Percentiles rank a stretch among this genome's conserved stretches.
phyloP scores from a whole-genome alignment of 352 stramenopile genomes.

The Pythium periplocum region DNA sequence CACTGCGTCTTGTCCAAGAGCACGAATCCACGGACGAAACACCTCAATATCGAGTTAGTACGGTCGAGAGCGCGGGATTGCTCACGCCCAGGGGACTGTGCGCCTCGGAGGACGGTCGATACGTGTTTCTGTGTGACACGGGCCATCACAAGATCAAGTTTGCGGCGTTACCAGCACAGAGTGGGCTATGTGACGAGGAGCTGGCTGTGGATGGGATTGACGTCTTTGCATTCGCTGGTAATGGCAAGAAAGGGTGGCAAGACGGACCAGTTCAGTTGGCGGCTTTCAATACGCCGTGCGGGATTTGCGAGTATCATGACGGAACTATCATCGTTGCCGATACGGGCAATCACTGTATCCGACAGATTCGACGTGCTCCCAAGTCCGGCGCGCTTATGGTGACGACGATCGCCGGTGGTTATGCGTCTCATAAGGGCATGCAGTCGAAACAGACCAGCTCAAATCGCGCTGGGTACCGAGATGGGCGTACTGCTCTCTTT shows the following conservation, averaged over 20 bases:
- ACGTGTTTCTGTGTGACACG: conserved; percentile 52
- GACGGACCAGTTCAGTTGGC: conserved; percentile 33
- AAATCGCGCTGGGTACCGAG: no score
- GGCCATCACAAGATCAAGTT: conserved; percentile 52
- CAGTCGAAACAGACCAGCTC: not conserved
- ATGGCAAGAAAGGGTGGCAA: conserved; percentile 31
- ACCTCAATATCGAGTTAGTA: conserved; percentile 1
- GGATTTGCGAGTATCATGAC: conserved; percentile 32
- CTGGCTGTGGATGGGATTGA: conserved; percentile 19
- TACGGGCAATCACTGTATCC: conserved; percentile 54
- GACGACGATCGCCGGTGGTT: no score
- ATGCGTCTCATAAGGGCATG: not conserved
- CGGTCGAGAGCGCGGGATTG: conserved; percentile 24
- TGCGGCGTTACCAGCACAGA: conserved; percentile 26
- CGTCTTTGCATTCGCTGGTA: conserved; percentile 40
- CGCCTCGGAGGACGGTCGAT: conserved; percentile 27
- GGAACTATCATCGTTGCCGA: conserved; percentile 38
- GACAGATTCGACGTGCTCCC: conserved; percentile 18
- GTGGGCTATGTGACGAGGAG: conserved; percentile 11
- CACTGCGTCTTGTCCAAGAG: no score
- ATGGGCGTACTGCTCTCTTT: conserved; percentile 22
- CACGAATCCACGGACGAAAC: no score
- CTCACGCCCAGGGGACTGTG: conserved; percentile 39
- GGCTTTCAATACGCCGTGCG: conserved; percentile 35
- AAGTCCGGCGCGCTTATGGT: no score